Evolutionary conservation across 345 rosid species (phyloP), one percentile per base, ranked within the genome.

Genomic region (Heritiera fomes): DNA sequence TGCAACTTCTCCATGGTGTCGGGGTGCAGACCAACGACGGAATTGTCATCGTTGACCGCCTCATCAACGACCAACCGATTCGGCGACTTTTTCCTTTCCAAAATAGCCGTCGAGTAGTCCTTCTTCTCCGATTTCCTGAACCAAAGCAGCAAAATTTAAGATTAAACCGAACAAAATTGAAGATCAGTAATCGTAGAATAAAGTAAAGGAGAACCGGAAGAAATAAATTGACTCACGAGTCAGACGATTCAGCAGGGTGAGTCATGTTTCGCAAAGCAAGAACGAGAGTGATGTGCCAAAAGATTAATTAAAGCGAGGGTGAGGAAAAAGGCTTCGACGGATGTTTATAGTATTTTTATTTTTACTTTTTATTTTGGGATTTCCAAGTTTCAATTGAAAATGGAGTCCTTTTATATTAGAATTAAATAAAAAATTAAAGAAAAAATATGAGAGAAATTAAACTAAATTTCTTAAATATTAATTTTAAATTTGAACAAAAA

Each of bases 1-100:
- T 91, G 96, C 61, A 91, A 82, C 82, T 89, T 91, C 87, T 91
- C 96, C 94, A 91, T 91, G 5, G 94, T 90, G 2, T 85, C 91
- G 9, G 92, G 92, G 73, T 90, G 88, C 11, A 91, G 80, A 34
- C 89, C 80, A 6, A 91, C 91, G 62, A 92, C 91, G 53, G 94
- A 90, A 87, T 92, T 92, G 30, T 92, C 92, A 78, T 92, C 92
- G 84, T 90, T 88, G 76, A 87, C 75, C 2, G 97, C 90, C 63
- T 92, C 97, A 46, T 92, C 94, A 6, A 89, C 94, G 28, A 92
- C 75, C 56, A 90, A 86, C 66, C 97, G 89, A 79, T 90, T 90
- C 40, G 89, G 84, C 56, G 92, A 82, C 72, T 90, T 92, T 84
- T 92, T 92, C 63, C 89, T 80, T 84, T 92, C 97, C 76, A 92